A percentile compares a stretch with the other conserved stretches of the same genome.
Evolutionary conservation across 2,329 filamentous ascomycete species (phyloP).

Genomic region (Onygenales sp.): DNA sequence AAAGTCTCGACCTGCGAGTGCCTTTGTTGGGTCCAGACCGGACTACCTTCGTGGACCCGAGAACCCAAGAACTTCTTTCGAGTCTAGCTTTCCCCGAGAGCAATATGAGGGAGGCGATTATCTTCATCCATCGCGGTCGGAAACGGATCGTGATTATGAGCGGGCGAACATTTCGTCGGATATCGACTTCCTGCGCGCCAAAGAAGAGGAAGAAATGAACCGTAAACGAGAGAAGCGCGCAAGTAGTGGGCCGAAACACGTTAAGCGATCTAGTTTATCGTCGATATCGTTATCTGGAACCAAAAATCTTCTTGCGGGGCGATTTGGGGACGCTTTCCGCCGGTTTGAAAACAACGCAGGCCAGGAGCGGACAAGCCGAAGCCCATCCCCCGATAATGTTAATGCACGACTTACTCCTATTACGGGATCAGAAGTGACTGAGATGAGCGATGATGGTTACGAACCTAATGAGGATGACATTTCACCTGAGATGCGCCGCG

Average conservation of each 20-base stretch:
- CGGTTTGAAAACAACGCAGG: constrained; percentile 61
- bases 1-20: constrained; percentile 67
- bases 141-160: constrained; percentile 25
- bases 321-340: constrained; percentile 89
- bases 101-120: constrained; percentile 27
- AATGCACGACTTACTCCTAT: constrained; percentile 55
- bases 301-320: constrained; percentile 75
- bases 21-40: constrained; percentile 71
- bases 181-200: constrained; percentile 69
- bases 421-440: constrained; percentile 64
- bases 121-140: constrained; percentile 25
- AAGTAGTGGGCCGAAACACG: constrained; percentile 51
- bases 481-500: constrained; percentile 78
- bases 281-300: constrained; percentile 60
- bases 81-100: constrained; percentile 19
- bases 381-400: constrained; percentile 38
- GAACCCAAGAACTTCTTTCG: constrained; percentile 36
- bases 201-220: constrained; percentile 57
- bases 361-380: constrained; percentile 21
- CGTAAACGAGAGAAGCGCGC: constrained; percentile 46
- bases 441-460: constrained; percentile 58
- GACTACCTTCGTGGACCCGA: constrained; percentile 77
- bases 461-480: constrained; percentile 61
- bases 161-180: constrained; percentile 62
- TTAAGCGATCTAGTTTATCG: constrained; percentile 64